Evolutionary conservation across 2,329 filamentous ascomycete species (phyloP).

Genomic region (Hypoxylon sp.): DNA sequence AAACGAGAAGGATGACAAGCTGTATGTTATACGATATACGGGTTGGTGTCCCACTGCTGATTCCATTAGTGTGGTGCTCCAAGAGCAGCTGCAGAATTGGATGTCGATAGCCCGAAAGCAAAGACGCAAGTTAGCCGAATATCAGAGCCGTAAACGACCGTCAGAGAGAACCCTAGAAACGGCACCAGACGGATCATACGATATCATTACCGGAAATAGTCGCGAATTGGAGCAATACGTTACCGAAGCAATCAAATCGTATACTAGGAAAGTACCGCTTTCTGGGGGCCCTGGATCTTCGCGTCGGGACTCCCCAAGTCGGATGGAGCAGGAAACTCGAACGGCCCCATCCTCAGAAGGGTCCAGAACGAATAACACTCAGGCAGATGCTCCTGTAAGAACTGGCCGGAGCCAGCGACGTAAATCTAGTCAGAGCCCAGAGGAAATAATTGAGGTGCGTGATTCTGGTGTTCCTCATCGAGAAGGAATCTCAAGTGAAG

Average conservation of each 20-base stretch:
- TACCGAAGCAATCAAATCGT: conserved; percentile 17
- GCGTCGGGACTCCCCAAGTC: conserved; percentile 3
- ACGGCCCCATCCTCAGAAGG: background rate
- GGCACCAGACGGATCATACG: conserved; percentile 1
- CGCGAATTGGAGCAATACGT: conserved; percentile 36
- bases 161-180: conserved; percentile 1
- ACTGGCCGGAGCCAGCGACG: background rate
- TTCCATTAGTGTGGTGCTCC: conserved; percentile 31
- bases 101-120: conserved; percentile 21
- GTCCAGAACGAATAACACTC: background rate
- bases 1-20: conserved; percentile 25
- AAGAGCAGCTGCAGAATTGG: conserved; percentile 27
- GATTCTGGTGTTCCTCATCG: background rate
- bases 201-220: conserved; percentile 25
- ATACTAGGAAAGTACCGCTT: conserved; percentile 2
- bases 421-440: background rate
- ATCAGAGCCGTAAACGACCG: conserved; percentile 27
- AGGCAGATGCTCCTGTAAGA: background rate
- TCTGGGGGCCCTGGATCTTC: conserved; percentile 9
- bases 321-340: background rate
- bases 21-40: conserved; percentile 20
- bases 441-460: conserved; percentile 3
- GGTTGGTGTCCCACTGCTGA: conserved; percentile 16
- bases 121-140: conserved; percentile 33
- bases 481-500: conserved; percentile 1